Conservation (phyloP, 345 rosid species). For the Euclidium syriacum region DNA sequence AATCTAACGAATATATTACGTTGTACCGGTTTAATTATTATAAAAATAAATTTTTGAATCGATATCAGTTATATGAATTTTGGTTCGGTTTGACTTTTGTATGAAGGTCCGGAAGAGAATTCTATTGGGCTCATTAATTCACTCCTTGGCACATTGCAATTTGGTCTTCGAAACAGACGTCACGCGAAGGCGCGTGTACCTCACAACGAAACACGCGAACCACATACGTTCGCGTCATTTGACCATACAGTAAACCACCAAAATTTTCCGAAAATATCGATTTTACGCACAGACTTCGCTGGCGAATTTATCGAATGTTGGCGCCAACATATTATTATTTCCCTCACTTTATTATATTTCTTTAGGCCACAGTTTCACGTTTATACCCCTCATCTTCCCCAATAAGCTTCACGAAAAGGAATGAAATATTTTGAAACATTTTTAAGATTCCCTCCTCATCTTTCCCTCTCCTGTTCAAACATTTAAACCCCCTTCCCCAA, state of each 20-base stretch:
- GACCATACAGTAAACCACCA: no score
- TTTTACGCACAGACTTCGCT: not conserved
- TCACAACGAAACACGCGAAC: not conserved
- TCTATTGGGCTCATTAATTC: not conserved
- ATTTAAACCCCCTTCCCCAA: not conserved
- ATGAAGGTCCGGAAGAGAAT: not conserved
- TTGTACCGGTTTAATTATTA: no score
- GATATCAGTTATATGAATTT: no score
- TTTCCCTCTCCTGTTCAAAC: slow-evolving; percentile 17
- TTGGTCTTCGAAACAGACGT: not conserved
- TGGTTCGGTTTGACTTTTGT: no score
- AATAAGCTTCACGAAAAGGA: slow-evolving; percentile 28
- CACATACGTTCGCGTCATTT: slow-evolving; percentile 1
- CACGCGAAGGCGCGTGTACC: not conserved
- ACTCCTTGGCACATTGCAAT: not conserved
- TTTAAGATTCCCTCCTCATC: slow-evolving; percentile 12
- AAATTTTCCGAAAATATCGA: not conserved
- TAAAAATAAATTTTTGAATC: no score
- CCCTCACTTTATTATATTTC: slow-evolving; percentile 12
- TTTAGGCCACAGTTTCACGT: not conserved
- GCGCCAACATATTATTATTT: slow-evolving; percentile 15
- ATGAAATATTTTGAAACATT: slow-evolving; percentile 16
- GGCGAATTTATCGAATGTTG: slow-evolving; percentile 2
- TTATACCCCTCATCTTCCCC: slow-evolving; percentile 29
- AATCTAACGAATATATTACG: no score